Evolutionary conservation across 2,329 filamentous ascomycete genomes (phyloP).

Genomic region (Cercospora sojina): DNA sequence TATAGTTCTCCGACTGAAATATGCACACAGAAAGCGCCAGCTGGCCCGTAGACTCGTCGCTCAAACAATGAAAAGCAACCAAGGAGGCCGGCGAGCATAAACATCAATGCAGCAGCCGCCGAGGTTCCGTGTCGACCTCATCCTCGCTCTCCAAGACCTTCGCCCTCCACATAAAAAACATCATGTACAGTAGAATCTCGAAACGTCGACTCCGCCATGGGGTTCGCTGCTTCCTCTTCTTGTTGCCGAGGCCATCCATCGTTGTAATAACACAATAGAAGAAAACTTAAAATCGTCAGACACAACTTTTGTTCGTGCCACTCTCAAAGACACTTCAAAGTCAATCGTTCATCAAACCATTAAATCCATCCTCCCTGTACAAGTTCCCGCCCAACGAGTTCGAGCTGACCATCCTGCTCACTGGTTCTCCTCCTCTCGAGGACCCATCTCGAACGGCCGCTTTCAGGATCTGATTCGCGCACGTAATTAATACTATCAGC

Average conservation of each 20-base stretch:
- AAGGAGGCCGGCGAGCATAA: neutral
- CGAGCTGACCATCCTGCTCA: slow-evolving; percentile 60
- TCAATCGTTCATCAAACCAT: slow-evolving; percentile 20
- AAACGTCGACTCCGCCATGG: neutral
- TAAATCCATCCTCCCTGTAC: slow-evolving; percentile 54
- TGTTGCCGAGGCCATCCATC: neutral
- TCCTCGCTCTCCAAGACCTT: neutral
- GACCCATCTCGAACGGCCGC: slow-evolving; percentile 62
- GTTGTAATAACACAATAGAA: neutral
- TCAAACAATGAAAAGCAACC: neutral
- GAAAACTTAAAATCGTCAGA: neutral
- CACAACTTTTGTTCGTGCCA: neutral
- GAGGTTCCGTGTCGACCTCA: neutral
- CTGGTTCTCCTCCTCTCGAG: slow-evolving; percentile 66
- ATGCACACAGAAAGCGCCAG: neutral
- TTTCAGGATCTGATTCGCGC: slow-evolving; percentile 60
- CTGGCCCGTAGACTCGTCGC: neutral
- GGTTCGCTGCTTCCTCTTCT: neutral
- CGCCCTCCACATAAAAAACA: neutral
- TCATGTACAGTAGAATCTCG: neutral
- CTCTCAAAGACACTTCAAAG: neutral
- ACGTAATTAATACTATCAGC: slow-evolving; percentile 70
- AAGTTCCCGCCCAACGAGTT: slow-evolving; percentile 64
- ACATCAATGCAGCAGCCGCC: neutral
- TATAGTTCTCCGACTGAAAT: neutral